phyloP scores from a whole-genome alignment of 192 early-diverging fungal genomes.

The Coemansia sp. region DNA sequence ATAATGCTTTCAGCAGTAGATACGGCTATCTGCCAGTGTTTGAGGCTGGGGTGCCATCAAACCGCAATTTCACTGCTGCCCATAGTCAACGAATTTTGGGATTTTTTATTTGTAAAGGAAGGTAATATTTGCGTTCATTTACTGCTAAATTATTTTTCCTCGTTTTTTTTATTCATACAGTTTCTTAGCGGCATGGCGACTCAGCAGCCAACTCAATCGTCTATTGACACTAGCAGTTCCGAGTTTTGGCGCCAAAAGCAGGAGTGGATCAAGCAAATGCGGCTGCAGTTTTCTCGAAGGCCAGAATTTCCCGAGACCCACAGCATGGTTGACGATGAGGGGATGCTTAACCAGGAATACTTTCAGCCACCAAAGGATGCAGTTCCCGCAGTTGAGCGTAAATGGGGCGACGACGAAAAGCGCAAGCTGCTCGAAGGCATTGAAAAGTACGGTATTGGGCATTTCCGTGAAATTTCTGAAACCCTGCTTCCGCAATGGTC shows the following conservation, averaged over 20 bases:
- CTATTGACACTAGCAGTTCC: constrained; percentile 15
- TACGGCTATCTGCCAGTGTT: background rate
- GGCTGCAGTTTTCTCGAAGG: constrained; percentile 78
- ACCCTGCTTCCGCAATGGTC: constrained; percentile 71
- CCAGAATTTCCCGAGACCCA: constrained; percentile 83
- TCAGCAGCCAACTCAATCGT: background rate
- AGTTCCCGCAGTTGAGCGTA: constrained; percentile 58
- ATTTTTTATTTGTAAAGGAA: background rate
- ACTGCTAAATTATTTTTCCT: constrained; percentile 1
- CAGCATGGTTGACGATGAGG: constrained; percentile 77
- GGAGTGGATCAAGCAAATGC: constrained; percentile 76
- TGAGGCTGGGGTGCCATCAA: background rate
- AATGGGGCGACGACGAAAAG: constrained; percentile 84
- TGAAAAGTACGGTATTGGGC: constrained; percentile 79
- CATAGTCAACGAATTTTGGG: too few species aligned
- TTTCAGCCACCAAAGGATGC: constrained; percentile 68
- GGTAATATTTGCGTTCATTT: constrained; percentile 1
- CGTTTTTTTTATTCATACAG: background rate
- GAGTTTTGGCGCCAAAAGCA: constrained; percentile 61
- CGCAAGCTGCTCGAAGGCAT: constrained; percentile 74
- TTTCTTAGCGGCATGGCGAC: background rate
- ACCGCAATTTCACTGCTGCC: too few species aligned
- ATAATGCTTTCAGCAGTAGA: too few species aligned
- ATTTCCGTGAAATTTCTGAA: constrained; percentile 84
- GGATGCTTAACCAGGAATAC: constrained; percentile 83